phyloP scores from a whole-genome alignment of 176 grass and related monocot species.

The Phoenix roebelenii region DNA sequence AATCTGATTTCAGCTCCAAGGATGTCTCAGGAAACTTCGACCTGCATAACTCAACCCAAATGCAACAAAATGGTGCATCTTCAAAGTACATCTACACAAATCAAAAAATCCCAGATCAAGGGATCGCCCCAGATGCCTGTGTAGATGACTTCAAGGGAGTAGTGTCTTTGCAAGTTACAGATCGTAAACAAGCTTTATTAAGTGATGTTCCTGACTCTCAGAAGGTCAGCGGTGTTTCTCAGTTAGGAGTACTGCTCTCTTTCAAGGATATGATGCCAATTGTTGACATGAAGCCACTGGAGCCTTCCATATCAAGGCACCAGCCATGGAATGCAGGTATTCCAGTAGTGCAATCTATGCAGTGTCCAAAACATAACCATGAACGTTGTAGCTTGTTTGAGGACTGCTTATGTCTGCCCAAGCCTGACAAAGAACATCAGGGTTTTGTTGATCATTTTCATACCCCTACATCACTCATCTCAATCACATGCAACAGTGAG shows the following conservation, averaged over 20 bases:
- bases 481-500: constrained; percentile 38
- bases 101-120: constrained; percentile 39
- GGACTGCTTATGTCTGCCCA: constrained; percentile 76
- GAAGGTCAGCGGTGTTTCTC: constrained; percentile 28
- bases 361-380: constrained; percentile 73
- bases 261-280: constrained; percentile 40
- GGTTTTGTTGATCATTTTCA: constrained; percentile 27
- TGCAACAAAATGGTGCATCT: constrained; percentile 26
- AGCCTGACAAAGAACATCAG: constrained; percentile 40
- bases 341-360: constrained; percentile 67
- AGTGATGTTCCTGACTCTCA: constrained; percentile 25
- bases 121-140: constrained; percentile 28
- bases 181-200: constrained; percentile 29
- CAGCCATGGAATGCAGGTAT: constrained; percentile 34
- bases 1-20: constrained; percentile 44
- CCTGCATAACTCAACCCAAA: constrained; percentile 36
- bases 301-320: constrained; percentile 46
- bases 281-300: constrained; percentile 44
- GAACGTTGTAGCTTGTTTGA: constrained; percentile 56
- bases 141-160: constrained; percentile 32
- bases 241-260: constrained; percentile 49
- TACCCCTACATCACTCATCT: constrained; percentile 36
- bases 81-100: constrained; percentile 25
- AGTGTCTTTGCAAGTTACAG: constrained; percentile 17
- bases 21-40: constrained; percentile 42